A percentile compares a stretch with the other conserved stretches of the same genome.
Evolutionary conservation across 306 rosid genomes (phyloP).

Genomic region (Purshia tridentata): DNA sequence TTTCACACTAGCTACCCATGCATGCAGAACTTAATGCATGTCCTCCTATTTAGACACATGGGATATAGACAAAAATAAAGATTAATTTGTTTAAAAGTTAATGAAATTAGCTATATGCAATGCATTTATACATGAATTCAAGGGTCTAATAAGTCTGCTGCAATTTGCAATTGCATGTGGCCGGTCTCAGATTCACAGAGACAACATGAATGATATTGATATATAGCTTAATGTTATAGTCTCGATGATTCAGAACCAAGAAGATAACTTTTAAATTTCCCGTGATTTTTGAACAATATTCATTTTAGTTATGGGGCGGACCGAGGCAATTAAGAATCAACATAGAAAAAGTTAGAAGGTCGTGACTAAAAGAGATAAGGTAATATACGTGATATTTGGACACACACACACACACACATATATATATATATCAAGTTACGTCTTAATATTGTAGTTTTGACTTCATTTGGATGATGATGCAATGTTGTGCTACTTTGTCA

Average conservation of each 20-base stretch:
- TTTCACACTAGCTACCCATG: background rate
- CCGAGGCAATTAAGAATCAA: background rate
- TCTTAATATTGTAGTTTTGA: slow-evolving; percentile 13
- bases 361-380: slow-evolving; percentile 18
- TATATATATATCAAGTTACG: slow-evolving; percentile 13
- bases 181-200: no score
- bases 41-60: no score
- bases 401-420: no score
- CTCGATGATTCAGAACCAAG: background rate
- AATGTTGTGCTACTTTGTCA: background rate
- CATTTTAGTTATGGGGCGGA: background rate
- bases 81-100: no score
- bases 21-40: background rate
- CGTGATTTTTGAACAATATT: slow-evolving; percentile 19
- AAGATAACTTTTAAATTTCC: slow-evolving; percentile 5
- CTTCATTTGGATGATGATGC: background rate
- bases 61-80: no score
- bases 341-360: background rate
- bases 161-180: no score
- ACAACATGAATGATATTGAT: background rate
- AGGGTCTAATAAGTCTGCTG: no score
- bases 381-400: background rate
- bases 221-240: background rate
- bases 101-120: no score
- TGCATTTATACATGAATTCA: no score